Evolutionary conservation across 2,329 filamentous ascomycete genomes (phyloP).

Genomic region (Fonsecaea erecta): DNA sequence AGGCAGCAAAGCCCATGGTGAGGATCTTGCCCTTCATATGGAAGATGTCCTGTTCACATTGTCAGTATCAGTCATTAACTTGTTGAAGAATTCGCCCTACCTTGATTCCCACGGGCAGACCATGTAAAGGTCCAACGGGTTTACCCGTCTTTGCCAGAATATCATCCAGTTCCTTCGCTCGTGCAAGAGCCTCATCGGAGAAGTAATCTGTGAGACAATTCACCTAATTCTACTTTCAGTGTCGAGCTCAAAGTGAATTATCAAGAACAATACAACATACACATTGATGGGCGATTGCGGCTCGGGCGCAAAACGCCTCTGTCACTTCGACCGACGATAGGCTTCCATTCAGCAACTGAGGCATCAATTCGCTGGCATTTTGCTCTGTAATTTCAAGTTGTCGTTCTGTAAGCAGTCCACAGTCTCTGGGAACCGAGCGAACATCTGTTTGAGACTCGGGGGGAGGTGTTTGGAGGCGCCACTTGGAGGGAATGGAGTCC

Average conservation of each 20-base stretch:
- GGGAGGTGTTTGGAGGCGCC: conserved; percentile 17
- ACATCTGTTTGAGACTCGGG: conserved; percentile 4
- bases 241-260: no score
- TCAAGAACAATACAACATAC: no score
- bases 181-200: conserved; percentile 43
- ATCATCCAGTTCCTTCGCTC: conserved; percentile 44
- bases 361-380: conserved; percentile 50
- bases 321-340: conserved; percentile 54
- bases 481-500: conserved; percentile 21
- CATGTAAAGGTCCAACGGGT: conserved; percentile 45
- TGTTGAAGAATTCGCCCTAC: no score
- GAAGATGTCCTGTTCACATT: conserved; percentile 45
- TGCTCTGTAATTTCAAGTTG: conserved; percentile 58
- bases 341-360: conserved; percentile 50
- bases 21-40: conserved; percentile 39
- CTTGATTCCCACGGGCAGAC: conserved; percentile 45
- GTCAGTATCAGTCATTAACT: no score
- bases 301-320: conserved; percentile 60
- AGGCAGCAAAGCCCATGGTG: conserved; percentile 40
- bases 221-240: no score
- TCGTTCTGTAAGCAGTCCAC: conserved; percentile 19
- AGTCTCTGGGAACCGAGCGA: conserved; percentile 19
- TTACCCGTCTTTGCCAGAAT: conserved; percentile 40
- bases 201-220: conserved; percentile 45
- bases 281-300: conserved; percentile 51